Evolutionary conservation across 2,329 filamentous ascomycete genomes (phyloP).

Genomic region (Polytolypa hystricis): DNA sequence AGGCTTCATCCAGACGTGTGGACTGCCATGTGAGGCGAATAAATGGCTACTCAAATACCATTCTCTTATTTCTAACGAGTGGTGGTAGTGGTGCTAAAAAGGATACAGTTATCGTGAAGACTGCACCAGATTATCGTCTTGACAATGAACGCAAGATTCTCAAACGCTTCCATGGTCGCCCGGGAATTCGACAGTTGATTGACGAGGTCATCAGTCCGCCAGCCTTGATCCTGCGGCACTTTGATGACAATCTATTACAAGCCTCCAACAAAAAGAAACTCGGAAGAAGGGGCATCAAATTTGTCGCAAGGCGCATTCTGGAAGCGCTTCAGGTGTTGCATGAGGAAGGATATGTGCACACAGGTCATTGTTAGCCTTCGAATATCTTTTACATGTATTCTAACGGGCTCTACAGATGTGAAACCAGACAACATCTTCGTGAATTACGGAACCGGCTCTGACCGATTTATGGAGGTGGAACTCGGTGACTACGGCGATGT

Average conservation of each 20-base stretch:
- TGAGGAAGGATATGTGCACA: constrained; percentile 14
- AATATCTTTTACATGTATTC: neutral
- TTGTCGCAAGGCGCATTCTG: constrained; percentile 10
- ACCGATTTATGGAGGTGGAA: constrained; percentile 15
- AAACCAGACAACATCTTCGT: constrained; percentile 17
- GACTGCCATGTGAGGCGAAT: too few species aligned
- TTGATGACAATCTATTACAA: constrained; percentile 16
- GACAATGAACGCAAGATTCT: constrained; percentile 10
- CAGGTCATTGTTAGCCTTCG: constrained; percentile 8
- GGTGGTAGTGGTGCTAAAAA: neutral
- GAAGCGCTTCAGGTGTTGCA: constrained; percentile 11
- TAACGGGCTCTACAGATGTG: constrained; percentile 17
- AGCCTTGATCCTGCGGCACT: constrained; percentile 15
- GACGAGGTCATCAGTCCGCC: constrained; percentile 16
- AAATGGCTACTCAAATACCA: too few species aligned
- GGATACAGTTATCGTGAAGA: constrained; percentile 6
- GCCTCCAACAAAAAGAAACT: constrained; percentile 13
- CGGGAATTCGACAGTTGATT: constrained; percentile 11
- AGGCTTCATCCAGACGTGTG: too few species aligned
- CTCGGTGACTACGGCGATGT: constrained; percentile 16
- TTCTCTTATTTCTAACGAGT: too few species aligned
- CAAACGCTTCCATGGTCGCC: constrained; percentile 6
- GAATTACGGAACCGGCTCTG: constrained; percentile 11
- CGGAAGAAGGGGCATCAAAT: constrained; percentile 13
- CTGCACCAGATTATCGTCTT: constrained; percentile 7